These are phyloP conservation scores for Camptophora hylomeconis DNA, from an alignment of 2,329 filamentous ascomycete species.

Conservation along the genomic window DNA sequence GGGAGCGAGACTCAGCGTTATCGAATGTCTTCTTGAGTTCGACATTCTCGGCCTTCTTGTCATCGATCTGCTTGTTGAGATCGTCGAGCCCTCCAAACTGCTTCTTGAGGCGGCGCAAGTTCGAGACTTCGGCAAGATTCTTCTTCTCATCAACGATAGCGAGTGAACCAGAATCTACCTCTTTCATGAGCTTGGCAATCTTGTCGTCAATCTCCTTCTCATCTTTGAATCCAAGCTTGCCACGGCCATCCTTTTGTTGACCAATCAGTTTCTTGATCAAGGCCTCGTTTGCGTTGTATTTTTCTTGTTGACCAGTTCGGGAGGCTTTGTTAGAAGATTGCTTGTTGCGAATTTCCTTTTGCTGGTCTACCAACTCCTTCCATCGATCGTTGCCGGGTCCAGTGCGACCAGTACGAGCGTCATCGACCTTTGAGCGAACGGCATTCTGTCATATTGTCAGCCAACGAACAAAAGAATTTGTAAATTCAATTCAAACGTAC, in stretches of 20 bases:
- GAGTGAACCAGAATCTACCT: slow-evolving; percentile 82
- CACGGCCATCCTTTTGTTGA: slow-evolving; percentile 76
- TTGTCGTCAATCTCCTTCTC: slow-evolving; percentile 76
- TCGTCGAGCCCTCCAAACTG: slow-evolving; percentile 76
- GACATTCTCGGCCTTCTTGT: slow-evolving; percentile 75
- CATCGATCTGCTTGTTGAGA: slow-evolving; percentile 77
- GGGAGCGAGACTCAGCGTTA: slow-evolving; percentile 77
- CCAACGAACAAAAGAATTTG: not conserved
- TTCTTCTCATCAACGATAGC: slow-evolving; percentile 97
- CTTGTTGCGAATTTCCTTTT: slow-evolving; percentile 72
- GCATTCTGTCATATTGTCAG: slow-evolving; percentile 49
- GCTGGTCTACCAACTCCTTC: slow-evolving; percentile 54
- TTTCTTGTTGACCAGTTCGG: slow-evolving; percentile 65
- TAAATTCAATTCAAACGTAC: slow-evolving; percentile 30
- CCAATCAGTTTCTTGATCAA: slow-evolving; percentile 71
- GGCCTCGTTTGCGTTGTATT: slow-evolving; percentile 84
- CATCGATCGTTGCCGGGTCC: slow-evolving; percentile 66
- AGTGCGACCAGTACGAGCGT: slow-evolving; percentile 68
- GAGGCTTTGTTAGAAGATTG: slow-evolving; percentile 79
- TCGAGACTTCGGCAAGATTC: slow-evolving; percentile 69
- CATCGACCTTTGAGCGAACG: slow-evolving; percentile 77
- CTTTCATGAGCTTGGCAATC: slow-evolving; percentile 66
- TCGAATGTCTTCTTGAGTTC: slow-evolving; percentile 80
- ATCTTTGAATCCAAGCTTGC: slow-evolving; percentile 73
- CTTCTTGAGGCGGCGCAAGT: slow-evolving; percentile 79